phyloP scores from a whole-genome alignment of 495 filamentous ascomycete species.

The Aspergillus kassunensis region DNA sequence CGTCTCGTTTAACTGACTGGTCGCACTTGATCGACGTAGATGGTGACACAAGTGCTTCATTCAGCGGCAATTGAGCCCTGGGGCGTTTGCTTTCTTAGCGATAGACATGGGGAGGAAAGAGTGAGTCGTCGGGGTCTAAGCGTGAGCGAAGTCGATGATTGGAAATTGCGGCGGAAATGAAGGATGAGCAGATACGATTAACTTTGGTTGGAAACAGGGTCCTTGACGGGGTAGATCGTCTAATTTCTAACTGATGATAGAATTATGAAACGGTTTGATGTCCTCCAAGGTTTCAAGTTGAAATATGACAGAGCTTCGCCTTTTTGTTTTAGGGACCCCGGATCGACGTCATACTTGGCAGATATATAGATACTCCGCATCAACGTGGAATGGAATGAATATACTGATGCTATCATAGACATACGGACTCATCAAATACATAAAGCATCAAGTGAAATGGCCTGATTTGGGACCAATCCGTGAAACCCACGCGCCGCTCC shows the following conservation, averaged over 20 bases:
- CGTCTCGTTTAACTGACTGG: background rate
- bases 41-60: background rate
- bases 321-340: too few species aligned
- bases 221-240: too few species aligned
- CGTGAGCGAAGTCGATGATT: background rate
- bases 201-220: too few species aligned
- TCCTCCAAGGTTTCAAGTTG: too few species aligned
- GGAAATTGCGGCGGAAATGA: background rate
- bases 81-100: background rate
- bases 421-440: too few species aligned
- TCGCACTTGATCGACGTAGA: background rate
- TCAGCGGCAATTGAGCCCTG: background rate
- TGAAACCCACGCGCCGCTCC: background rate
- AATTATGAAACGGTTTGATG: too few species aligned
- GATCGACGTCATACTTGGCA: background rate
- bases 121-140: background rate
- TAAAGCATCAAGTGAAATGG: too few species aligned
- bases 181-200: background rate
- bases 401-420: too few species aligned
- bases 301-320: too few species aligned
- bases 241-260: too few species aligned
- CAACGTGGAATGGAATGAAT: background rate
- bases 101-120: background rate
- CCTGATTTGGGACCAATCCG: background rate
- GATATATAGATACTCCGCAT: background rate